phyloP scores from a whole-genome alignment of 176 grass and related monocot species.

The Puccinellia tenuiflora region DNA sequence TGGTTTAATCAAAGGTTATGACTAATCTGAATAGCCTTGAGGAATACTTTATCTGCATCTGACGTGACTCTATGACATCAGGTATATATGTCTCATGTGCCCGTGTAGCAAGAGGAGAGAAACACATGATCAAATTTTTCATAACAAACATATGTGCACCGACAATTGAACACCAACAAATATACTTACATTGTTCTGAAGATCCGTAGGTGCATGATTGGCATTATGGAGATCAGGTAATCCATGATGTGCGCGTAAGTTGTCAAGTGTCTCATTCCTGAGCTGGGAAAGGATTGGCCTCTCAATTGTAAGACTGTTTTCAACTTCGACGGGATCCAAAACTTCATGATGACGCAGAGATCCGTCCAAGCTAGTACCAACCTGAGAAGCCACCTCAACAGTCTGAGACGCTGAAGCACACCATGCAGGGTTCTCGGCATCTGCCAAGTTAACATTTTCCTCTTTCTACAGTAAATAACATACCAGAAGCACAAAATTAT shows the following conservation, averaged over 20 bases:
- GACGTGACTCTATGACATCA: too few relatives aligned
- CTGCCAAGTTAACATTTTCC: conserved; percentile 20
- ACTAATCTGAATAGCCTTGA: neutral
- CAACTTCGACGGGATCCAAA: conserved; percentile 39
- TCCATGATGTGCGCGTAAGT: conserved; percentile 9
- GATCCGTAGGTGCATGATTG: conserved; percentile 60
- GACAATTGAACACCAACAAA: neutral
- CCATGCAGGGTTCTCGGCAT: conserved; percentile 36
- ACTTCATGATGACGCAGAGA: conserved; percentile 55
- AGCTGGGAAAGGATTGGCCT: conserved; percentile 29
- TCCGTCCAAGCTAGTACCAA: conserved; percentile 29
- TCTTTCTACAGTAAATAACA: conserved; percentile 15
- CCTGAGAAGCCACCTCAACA: conserved; percentile 17
- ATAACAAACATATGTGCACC: conserved; percentile 1
- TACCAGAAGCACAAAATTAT: neutral
- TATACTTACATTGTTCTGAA: conserved; percentile 60
- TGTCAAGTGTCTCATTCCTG: conserved; percentile 26
- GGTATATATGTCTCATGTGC: too few relatives aligned
- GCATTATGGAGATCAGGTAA: conserved; percentile 44
- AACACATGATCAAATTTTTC: neutral
- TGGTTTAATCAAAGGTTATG: neutral
- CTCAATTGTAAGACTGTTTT: conserved; percentile 27
- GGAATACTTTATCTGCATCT: neutral
- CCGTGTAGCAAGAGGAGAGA: neutral
- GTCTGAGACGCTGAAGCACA: conserved; percentile 38